Evolutionary conservation across 768 basidiomycete species (phyloP), one percentile per base, ranked within the genome.

Genomic region (Dacryopinax spathularia): DNA sequence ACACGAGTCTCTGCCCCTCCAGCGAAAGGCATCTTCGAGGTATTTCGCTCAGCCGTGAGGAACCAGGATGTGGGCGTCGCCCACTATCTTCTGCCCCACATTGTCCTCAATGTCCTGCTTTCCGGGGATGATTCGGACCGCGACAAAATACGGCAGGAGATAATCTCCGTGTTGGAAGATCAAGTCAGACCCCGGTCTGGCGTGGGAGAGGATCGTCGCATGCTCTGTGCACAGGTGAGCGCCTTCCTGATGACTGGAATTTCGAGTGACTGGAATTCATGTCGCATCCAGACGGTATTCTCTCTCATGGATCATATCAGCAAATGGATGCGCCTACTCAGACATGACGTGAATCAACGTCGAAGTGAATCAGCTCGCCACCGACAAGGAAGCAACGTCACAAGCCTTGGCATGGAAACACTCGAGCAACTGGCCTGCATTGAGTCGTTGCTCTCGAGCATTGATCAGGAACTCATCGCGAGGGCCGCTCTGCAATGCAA

Each of bases 51-150:
- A 12, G 84, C 88, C 0, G 80, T 97, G 25, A 81, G 84, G 33
- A 88, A 86, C 70, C 90, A 89, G 67, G 96, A 99, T 73, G 93
- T 93, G 12, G 84, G 85, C n/a, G 87, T 98, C n/a, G 91, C 94
- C 0, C 89, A 86, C 69, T 84, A 89, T 70, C 75, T 99, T 31
- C 80, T 99, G 20, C 95, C 96, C 6, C 93, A 98, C 71, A 80
- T 99, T 18, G 86, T 96, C 2, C 76, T 98, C 48, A 88, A 91
- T 67, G 81, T 91, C 13, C 78, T 98, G 16, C 79, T 92, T 62
- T 87, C 88, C 7, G 91, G 89, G 0, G 73, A 80, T 27, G 83
- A 85, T 0, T 75, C 77, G 13, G 84, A 87, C 62, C 77, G 81
- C 0, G 73, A 81, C 29, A 77, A 81, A 22, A 90, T 98, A 68